A percentile compares a stretch with the other conserved stretches of the same genome.
Evolutionary conservation across 257 asterid genomes (phyloP).

Genomic region (Nicotiana otophora): DNA sequence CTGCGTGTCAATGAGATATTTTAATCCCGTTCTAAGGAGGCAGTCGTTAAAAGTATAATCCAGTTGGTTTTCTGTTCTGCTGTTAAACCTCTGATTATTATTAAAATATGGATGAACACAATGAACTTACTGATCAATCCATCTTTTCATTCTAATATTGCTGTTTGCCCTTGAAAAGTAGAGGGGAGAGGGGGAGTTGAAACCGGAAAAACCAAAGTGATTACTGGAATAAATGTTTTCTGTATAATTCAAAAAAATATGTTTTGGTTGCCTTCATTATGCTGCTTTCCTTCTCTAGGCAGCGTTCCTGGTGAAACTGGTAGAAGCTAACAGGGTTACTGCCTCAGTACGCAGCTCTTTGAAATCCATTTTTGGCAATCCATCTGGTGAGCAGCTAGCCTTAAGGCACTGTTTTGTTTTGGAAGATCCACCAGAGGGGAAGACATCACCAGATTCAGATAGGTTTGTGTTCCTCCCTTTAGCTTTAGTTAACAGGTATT

Average conservation of each 20-base stretch:
- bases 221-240: neutral
- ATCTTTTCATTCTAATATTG: neutral
- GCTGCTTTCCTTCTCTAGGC: constrained; percentile 37
- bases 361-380: constrained; percentile 52
- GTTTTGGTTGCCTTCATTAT: neutral
- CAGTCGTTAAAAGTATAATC: neutral
- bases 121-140: neutral
- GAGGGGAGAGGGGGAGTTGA: neutral
- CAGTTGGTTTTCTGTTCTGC: neutral
- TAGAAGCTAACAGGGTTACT: constrained; percentile 69
- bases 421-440: constrained; percentile 77
- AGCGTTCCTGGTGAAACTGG: constrained; percentile 77
- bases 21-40: neutral
- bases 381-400: constrained; percentile 73
- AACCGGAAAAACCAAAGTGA: neutral
- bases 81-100: neutral
- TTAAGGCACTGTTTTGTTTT: constrained; percentile 78
- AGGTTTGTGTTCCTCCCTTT: constrained; percentile 44
- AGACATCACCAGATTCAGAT: constrained; percentile 32
- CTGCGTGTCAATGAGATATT: neutral
- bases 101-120: neutral
- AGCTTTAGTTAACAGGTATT: constrained; percentile 6
- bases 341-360: constrained; percentile 70
- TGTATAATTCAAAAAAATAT: no score
- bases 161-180: neutral